Percentiles rank a stretch among this genome's conserved stretches.
Conservation (phyloP, 805 yeast species). For the Barnettozyma sp. region DNA sequence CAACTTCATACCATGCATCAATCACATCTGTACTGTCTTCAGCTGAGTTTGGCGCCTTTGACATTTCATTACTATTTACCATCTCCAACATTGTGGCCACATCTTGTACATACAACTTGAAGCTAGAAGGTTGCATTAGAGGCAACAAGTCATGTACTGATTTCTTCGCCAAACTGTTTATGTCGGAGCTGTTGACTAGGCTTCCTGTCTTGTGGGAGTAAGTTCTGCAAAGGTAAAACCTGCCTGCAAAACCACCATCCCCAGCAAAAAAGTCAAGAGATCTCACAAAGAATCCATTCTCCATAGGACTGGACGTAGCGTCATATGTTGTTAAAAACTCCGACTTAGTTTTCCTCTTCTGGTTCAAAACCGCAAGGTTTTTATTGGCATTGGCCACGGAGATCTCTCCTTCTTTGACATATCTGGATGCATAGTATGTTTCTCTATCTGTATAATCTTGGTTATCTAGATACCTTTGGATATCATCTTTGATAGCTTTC, state of each 20-base stretch:
- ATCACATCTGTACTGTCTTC: not conserved
- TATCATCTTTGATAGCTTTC: conserved; percentile 13
- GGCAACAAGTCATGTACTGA: conserved; percentile 9
- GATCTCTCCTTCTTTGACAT: conserved; percentile 19
- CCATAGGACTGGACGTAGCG: conserved; percentile 17
- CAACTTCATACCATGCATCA: conserved; percentile 26
- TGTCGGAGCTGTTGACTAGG: conserved; percentile 12
- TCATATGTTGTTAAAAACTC: conserved; percentile 13
- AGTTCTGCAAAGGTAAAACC: conserved; percentile 21
- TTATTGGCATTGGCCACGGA: conserved; percentile 18
- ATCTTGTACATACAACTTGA: conserved; percentile 24
- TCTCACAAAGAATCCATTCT: conserved; percentile 19
- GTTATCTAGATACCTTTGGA: conserved; percentile 1
- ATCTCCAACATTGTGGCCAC: conserved; percentile 14
- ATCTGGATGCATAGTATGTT: conserved; percentile 22
- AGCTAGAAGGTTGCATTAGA: conserved; percentile 20
- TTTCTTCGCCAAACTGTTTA: conserved; percentile 7
- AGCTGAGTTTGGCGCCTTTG: no score
- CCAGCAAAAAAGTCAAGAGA: conserved; percentile 24
- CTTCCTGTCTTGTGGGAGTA: conserved; percentile 17
- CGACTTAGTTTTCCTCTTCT: conserved; percentile 4
- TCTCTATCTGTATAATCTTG: conserved; percentile 18
- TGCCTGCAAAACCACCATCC: conserved; percentile 22
- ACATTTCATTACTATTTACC: not conserved
- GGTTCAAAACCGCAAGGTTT: conserved; percentile 7